These are phyloP conservation scores for Mariannaea sp. DNA, from an alignment of 2,329 filamentous ascomycete genomes.

Conservation along the genomic window DNA sequence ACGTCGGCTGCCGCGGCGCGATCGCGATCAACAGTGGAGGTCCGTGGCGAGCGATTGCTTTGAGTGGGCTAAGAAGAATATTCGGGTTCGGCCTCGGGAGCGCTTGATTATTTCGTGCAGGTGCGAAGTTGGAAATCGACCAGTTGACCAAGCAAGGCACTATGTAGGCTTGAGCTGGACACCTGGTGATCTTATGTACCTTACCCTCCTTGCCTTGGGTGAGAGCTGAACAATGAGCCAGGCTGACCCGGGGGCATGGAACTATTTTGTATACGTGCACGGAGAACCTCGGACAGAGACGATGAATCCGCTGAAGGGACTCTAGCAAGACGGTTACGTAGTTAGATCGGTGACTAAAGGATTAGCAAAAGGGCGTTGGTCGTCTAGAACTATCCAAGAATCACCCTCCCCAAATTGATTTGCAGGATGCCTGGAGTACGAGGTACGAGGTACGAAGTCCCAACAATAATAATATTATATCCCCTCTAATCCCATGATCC, in stretches of 20 bases:
- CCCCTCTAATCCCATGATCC: too few species aligned
- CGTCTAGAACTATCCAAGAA: slow-evolving; percentile 1
- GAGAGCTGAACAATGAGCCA: slow-evolving; percentile 15
- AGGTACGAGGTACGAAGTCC: neutral
- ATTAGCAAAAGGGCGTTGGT: slow-evolving; percentile 7
- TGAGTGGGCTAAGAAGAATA: neutral
- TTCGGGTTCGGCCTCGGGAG: neutral
- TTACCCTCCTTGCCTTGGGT: too few species aligned
- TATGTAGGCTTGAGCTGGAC: slow-evolving; percentile 1
- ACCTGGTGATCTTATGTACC: slow-evolving; percentile 20
- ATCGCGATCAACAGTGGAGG: slow-evolving; percentile 12
- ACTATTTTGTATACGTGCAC: slow-evolving; percentile 30
- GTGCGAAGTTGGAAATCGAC: neutral
- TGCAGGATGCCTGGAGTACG: slow-evolving; percentile 1
- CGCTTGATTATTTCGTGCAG: neutral
- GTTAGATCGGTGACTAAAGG: too few species aligned
- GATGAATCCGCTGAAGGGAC: slow-evolving; percentile 30
- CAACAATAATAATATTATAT: too few species aligned
- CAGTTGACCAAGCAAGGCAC: too few species aligned
- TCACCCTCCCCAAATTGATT: neutral
- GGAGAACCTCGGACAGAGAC: too few species aligned
- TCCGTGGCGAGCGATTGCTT: neutral
- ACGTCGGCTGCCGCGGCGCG: slow-evolving; percentile 24
- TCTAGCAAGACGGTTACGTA: too few species aligned
- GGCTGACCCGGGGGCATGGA: slow-evolving; percentile 28